Evolutionary conservation across 192 early-diverging fungal species (phyloP).

Genomic region (Entomortierella beljakovae): DNA sequence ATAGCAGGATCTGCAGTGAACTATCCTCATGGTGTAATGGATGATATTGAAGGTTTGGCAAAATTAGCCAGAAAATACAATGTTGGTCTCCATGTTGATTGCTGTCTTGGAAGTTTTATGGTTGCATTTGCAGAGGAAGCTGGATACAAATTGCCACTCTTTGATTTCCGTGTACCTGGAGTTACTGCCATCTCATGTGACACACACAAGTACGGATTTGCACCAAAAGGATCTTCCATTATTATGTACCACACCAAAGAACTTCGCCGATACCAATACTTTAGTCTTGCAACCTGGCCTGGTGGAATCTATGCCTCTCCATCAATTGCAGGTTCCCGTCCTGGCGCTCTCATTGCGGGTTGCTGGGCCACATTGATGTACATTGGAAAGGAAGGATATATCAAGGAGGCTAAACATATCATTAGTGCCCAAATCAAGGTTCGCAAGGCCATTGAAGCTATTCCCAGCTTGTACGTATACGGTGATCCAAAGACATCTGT

Average conservation of each 20-base stretch:
- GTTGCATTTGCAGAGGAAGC: conserved; percentile 95
- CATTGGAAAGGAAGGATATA: conserved; percentile 89
- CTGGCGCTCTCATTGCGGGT: conserved; percentile 93
- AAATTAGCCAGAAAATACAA: conserved; percentile 82
- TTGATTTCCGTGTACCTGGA: conserved; percentile 92
- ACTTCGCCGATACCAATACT: conserved; percentile 93
- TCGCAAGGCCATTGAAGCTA: conserved; percentile 71
- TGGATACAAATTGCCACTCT: conserved; percentile 83
- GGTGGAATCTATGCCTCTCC: conserved; percentile 98
- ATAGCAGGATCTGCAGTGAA: conserved; percentile 92
- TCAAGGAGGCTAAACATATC: conserved; percentile 84
- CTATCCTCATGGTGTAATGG: conserved; percentile 94
- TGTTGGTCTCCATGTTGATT: conserved; percentile 94
- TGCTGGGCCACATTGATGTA: conserved; percentile 95
- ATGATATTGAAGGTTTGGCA: conserved; percentile 87
- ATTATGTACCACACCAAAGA: conserved; percentile 88
- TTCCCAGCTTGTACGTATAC: conserved; percentile 81
- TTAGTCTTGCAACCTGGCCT: conserved; percentile 90
- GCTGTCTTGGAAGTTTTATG: conserved; percentile 96
- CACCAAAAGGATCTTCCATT: conserved; percentile 96
- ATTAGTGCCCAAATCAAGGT: conserved; percentile 66
- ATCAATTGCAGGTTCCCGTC: conserved; percentile 89
- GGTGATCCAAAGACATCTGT: conserved; percentile 87
- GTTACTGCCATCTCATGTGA: conserved; percentile 97
- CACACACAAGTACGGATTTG: conserved; percentile 99